Evolutionary conservation across 805 yeast species (phyloP), one percentile per base, ranked within the genome.

Genomic region (Metschnikowia drakensbergensis): DNA sequence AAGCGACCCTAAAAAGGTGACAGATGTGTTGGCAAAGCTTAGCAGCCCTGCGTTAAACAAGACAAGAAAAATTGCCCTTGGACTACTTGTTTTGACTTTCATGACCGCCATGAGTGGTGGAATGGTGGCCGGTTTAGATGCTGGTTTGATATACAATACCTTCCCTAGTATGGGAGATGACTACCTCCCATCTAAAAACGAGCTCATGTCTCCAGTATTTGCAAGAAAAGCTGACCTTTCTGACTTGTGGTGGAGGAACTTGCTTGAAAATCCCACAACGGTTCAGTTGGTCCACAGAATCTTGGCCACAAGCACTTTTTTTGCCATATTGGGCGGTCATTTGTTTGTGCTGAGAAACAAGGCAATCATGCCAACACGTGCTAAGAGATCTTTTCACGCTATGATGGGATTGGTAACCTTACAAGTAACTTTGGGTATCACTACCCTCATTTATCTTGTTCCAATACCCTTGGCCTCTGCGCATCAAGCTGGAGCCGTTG

Each of bases 51-150:
- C 79, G 0, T 66, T 89, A 42, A 72, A 71, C 38, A 79, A 73
- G 39, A 75, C 86, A 58, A 81, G 90, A 64, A 66, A 74, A 36
- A 58, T 77, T 31, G 77, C 88, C 1, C 50, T 69, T 7, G 85
- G 76, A 0, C 68, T 94, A 36, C 71, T 88, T 29, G 82, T 74
- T 2, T 69, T 92, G 46, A 85, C 92, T 1, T 92, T 90, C 58
- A 50, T 85, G 36, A 94, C 99, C 17, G 96, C 97, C 13, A 86
- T 94, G 95, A 81, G 96, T 8, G 99, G 99, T 52, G 97, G 96
- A 11, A 82, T 94, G 76, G 99, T 94, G 39, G 99, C 99, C 11
- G 99, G 99, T 6, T 75, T 94, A 47, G 99, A 94, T 68, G 99
- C 99, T 3, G 99, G 99, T 43, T 74, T 91, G 67, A 90, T 94